Conservation (phyloP, 768 basidiomycete genomes). For the Tulasnella calospora region DNA sequence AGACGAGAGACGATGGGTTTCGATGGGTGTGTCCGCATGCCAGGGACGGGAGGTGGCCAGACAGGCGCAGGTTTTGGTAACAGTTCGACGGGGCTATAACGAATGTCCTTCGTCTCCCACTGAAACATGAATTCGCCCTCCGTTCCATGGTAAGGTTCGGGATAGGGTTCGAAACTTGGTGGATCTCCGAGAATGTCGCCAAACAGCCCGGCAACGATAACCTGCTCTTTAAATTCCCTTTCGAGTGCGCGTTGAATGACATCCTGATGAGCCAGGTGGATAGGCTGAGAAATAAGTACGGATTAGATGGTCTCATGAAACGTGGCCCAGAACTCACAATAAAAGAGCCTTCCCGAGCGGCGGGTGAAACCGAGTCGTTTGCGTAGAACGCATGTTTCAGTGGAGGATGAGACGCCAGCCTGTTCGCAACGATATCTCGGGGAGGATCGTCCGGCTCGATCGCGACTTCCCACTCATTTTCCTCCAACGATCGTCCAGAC, state of each 20-base stretch:
- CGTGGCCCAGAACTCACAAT: neutral
- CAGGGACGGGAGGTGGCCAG: neutral
- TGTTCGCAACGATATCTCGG: neutral
- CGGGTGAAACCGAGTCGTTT: neutral
- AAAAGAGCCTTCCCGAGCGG: slow-evolving; percentile 9
- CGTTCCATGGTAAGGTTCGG: neutral
- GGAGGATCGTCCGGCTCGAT: neutral
- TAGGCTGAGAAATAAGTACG: neutral
- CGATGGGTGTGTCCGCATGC: neutral
- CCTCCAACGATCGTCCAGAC: neutral
- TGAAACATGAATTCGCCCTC: neutral
- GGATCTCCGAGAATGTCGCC: slow-evolving; percentile 10
- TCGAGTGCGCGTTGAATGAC: slow-evolving; percentile 17
- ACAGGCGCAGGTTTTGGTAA: neutral
- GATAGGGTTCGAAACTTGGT: neutral
- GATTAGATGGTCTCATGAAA: neutral
- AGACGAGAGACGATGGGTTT: neutral
- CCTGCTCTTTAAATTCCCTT: slow-evolving; percentile 17
- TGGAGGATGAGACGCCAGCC: slow-evolving; percentile 2
- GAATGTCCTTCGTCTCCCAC: neutral
- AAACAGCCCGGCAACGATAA: slow-evolving; percentile 11
- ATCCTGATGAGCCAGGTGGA: neutral
- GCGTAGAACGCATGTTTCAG: neutral
- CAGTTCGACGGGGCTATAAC: neutral
- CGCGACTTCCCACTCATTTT: neutral